Conservation (phyloP, 2,329 filamentous ascomycete genomes). For the Epicoccum sorghinum region DNA sequence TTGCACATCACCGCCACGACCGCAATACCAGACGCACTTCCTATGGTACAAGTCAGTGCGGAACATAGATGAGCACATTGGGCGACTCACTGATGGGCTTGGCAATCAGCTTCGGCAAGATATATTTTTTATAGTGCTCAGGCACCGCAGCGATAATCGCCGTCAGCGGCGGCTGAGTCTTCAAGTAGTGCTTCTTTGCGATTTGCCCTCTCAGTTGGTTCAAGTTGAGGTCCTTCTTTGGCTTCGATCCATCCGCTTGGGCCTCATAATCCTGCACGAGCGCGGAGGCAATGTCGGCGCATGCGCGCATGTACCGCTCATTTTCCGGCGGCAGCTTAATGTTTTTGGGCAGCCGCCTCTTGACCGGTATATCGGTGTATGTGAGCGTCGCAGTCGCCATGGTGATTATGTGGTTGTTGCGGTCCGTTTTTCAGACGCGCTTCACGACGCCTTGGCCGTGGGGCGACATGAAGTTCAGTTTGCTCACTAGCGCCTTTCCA, state of each 20-base stretch:
- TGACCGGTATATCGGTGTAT: constrained; percentile 56
- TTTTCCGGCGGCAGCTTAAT: constrained; percentile 86
- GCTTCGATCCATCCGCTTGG: constrained; percentile 72
- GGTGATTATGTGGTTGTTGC: constrained; percentile 31
- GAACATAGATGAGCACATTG: background rate
- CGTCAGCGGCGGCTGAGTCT: constrained; percentile 86
- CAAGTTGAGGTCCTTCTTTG: constrained; percentile 87
- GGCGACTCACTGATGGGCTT: constrained; percentile 81
- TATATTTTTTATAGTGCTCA: constrained; percentile 99
- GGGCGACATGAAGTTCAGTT: background rate
- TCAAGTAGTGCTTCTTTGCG: constrained; percentile 89
- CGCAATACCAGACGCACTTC: constrained; percentile 94
- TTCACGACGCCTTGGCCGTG: too few species aligned
- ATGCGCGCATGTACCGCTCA: constrained; percentile 91
- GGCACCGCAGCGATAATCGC: constrained; percentile 98
- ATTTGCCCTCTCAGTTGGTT: constrained; percentile 86
- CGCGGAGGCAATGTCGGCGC: constrained; percentile 91
- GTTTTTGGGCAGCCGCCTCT: constrained; percentile 68
- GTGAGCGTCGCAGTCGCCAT: constrained; percentile 67
- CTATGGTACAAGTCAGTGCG: constrained; percentile 49
- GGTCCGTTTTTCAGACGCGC: constrained; percentile 10
- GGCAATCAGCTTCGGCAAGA: constrained; percentile 91
- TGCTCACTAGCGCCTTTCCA: background rate
- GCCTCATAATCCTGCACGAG: constrained; percentile 94
- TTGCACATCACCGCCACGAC: constrained; percentile 99